Conservation (phyloP, 2,329 filamentous ascomycete species). For the Ophiostoma ips region DNA sequence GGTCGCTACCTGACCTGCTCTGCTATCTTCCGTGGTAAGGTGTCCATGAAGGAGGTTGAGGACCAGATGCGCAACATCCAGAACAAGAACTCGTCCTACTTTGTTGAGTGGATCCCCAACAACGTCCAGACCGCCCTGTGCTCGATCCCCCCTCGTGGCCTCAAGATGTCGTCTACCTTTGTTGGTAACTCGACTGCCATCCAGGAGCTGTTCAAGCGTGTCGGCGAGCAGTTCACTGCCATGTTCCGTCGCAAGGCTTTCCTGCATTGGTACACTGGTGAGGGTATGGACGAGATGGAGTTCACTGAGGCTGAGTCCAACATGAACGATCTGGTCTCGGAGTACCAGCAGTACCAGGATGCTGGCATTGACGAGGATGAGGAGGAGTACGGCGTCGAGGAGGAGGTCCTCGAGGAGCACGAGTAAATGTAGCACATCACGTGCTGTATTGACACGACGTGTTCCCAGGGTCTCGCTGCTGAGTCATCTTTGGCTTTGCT, state of each 20-base stretch:
- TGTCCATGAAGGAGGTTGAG: slow-evolving; percentile 99
- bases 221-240: slow-evolving; percentile 98
- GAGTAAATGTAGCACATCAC: not conserved
- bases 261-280: slow-evolving; percentile 99
- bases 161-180: slow-evolving; percentile 99
- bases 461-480: not conserved
- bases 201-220: slow-evolving; percentile 99
- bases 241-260: slow-evolving; percentile 99
- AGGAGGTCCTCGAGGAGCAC: slow-evolving; percentile 55
- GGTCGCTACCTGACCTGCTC: slow-evolving; percentile 99
- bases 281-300: slow-evolving; percentile 99
- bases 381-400: slow-evolving; percentile 88
- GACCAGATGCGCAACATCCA: slow-evolving; percentile 99
- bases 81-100: slow-evolving; percentile 99
- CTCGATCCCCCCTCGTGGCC: slow-evolving; percentile 92
- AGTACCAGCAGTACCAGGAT: slow-evolving; percentile 99
- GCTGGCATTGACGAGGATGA: slow-evolving; percentile 94
- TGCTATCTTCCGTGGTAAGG: slow-evolving; percentile 97
- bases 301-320: slow-evolving; percentile 99
- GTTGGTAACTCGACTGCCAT: slow-evolving; percentile 99
- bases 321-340: slow-evolving; percentile 99
- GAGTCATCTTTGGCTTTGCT: not conserved
- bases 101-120: slow-evolving; percentile 99
- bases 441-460: not conserved
- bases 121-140: slow-evolving; percentile 99